Percentiles rank a stretch among this genome's conserved stretches.
Evolutionary conservation across 257 asterid species (phyloP).

Genomic region (Solanum bulbocastanum): DNA sequence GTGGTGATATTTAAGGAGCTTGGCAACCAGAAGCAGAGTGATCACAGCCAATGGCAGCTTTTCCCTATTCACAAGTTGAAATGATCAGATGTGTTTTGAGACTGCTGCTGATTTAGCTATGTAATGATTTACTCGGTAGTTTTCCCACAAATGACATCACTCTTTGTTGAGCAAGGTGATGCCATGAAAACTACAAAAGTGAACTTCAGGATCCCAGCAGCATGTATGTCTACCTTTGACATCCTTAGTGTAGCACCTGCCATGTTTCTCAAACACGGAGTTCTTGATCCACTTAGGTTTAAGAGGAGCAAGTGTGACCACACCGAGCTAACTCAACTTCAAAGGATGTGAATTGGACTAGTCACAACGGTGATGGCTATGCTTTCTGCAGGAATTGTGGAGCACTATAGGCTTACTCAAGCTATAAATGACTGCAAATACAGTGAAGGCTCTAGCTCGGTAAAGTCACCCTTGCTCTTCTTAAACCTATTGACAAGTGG

Average conservation of each 20-base stretch:
- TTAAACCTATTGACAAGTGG: not conserved
- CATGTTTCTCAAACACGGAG: slow-evolving; percentile 66
- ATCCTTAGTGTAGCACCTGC: slow-evolving; percentile 65
- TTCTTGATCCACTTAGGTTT: slow-evolving; percentile 48
- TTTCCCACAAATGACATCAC: slow-evolving; percentile 87
- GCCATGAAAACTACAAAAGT: slow-evolving; percentile 17
- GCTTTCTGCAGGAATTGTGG: not conserved
- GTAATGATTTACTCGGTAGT: slow-evolving; percentile 80
- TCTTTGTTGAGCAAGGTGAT: slow-evolving; percentile 64
- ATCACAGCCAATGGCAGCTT: slow-evolving; percentile 49
- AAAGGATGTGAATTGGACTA: not conserved
- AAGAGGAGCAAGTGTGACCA: slow-evolving; percentile 7
- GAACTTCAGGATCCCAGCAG: slow-evolving; percentile 72
- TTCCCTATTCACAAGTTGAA: slow-evolving; percentile 88
- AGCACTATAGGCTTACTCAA: not conserved
- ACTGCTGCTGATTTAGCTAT: slow-evolving; percentile 36
- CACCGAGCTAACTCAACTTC: not conserved
- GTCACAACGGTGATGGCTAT: not conserved
- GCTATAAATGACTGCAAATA: not conserved
- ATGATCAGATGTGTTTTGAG: slow-evolving; percentile 71
- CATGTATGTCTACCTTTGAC: slow-evolving; percentile 90
- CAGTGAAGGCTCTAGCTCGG: not conserved
- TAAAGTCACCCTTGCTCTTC: not conserved
- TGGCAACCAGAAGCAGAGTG: slow-evolving; percentile 28
- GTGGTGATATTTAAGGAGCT: slow-evolving; percentile 41